phyloP scores from a whole-genome alignment of 371 early-diverging fungal genomes.

The Nosema muscidifuracis region DNA sequence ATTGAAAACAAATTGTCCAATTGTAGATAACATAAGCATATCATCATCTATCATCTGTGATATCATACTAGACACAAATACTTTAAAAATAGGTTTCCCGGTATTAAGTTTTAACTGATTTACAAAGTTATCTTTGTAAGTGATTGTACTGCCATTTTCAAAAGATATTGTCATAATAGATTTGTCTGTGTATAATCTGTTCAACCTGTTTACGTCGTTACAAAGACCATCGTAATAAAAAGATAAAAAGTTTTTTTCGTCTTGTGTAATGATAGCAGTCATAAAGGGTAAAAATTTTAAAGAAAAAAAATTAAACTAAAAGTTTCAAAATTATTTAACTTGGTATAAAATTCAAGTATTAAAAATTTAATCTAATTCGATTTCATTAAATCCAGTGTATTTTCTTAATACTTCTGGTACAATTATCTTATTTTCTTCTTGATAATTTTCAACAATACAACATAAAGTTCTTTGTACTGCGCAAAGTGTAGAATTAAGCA shows the following conservation, averaged over 20 bases:
- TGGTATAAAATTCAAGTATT: no score
- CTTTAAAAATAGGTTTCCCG: constrained; percentile 17
- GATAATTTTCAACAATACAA: constrained; percentile 92
- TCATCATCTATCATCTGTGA: constrained; percentile 20
- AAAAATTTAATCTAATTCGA: constrained; percentile 22
- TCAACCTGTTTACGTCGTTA: constrained; percentile 8
- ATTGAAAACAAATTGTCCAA: constrained; percentile 47
- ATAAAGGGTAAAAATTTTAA: constrained; percentile 26
- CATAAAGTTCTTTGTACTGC: constrained; percentile 95
- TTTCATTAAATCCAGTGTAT: constrained; percentile 44
- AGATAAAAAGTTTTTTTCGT: constrained; percentile 23
- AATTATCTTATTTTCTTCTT: constrained; percentile 68
- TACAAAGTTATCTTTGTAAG: constrained; percentile 6
- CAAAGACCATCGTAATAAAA: constrained; percentile 28
- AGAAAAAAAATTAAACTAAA: not conserved
- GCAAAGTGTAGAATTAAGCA: constrained; percentile 92
- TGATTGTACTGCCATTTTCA: constrained; percentile 11
- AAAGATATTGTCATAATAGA: constrained; percentile 5
- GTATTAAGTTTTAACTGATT: not conserved
- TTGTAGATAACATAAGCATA: constrained; percentile 9
- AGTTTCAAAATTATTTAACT: no score
- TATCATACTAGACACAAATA: constrained; percentile 33
- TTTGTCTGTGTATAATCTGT: constrained; percentile 11
- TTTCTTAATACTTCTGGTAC: constrained; percentile 66
- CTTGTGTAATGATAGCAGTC: constrained; percentile 10